Percentiles rank a stretch among this genome's conserved stretches.
phyloP scores from a whole-genome alignment of 495 filamentous ascomycete species.

The Hapsidospora chrysogenum region DNA sequence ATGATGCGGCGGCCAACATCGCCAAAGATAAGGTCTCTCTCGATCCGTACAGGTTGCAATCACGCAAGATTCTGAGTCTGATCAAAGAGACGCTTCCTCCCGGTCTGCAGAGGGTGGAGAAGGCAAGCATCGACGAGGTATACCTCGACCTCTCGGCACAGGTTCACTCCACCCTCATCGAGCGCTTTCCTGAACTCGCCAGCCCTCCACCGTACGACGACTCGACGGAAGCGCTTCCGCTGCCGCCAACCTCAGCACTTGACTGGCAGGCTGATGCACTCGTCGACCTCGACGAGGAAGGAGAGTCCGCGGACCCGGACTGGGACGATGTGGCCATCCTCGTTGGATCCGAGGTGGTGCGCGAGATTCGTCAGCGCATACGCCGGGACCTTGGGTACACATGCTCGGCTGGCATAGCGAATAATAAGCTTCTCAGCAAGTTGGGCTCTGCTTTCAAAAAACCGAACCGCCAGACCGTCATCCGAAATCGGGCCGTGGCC shows the following conservation, averaged over 20 bases:
- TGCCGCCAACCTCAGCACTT: slow-evolving; percentile 55
- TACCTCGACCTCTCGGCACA: slow-evolving; percentile 83
- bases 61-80: slow-evolving; percentile 58
- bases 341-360: slow-evolving; percentile 75
- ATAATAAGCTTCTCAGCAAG: slow-evolving; percentile 93
- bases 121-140: slow-evolving; percentile 80
- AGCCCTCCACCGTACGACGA: slow-evolving; percentile 51
- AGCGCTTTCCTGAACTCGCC: slow-evolving; percentile 60
- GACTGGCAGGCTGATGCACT: slow-evolving; percentile 71
- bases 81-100: slow-evolving; percentile 60
- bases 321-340: slow-evolving; percentile 91
- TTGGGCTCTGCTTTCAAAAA: slow-evolving; percentile 82
- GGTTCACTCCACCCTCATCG: slow-evolving; percentile 56
- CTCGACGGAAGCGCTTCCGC: slow-evolving; percentile 50
- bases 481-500: slow-evolving; percentile 66
- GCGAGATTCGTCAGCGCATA: slow-evolving; percentile 51
- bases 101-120: slow-evolving; percentile 61
- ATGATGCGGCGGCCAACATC: slow-evolving; percentile 60
- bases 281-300: slow-evolving; percentile 58
- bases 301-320: slow-evolving; percentile 68
- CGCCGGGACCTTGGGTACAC: slow-evolving; percentile 63
- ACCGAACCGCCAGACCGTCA: slow-evolving; percentile 81
- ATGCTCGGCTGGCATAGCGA: slow-evolving; percentile 73
- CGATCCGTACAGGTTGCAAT: slow-evolving; percentile 82
- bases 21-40: slow-evolving; percentile 82